Conservation (phyloP, 202 grass and related monocot genomes). For the Cymbopogon flexuosus region DNA sequence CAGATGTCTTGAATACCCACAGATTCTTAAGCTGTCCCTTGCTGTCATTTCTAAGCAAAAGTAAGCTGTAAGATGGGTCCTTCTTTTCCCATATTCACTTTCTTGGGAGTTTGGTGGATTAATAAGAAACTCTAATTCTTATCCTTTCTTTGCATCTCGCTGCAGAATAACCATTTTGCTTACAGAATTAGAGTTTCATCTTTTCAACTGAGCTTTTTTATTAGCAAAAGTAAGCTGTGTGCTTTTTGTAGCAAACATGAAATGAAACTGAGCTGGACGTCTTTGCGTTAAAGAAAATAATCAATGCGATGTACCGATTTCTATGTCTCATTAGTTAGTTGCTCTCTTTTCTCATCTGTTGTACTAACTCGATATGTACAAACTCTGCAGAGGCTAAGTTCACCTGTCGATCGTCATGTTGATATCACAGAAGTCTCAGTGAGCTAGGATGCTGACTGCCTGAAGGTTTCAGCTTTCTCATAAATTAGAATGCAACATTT, state of each 20-base stretch:
- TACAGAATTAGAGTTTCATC: neutral
- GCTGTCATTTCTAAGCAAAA: constrained; percentile 26
- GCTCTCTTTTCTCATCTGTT: constrained; percentile 6
- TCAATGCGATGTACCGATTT: neutral
- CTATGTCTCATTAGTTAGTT: constrained; percentile 2
- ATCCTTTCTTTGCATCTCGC: neutral
- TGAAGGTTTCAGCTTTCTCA: neutral
- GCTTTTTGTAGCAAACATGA: neutral
- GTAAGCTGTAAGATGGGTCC: neutral
- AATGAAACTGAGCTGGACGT: neutral
- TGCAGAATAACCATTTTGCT: constrained; percentile 12
- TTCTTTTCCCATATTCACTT: neutral
- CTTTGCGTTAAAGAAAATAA: neutral
- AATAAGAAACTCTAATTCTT: neutral
- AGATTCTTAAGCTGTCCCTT: constrained; percentile 21
- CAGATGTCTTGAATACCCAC: constrained; percentile 16
- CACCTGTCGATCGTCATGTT: neutral
- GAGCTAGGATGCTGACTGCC: neutral
- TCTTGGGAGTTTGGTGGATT: neutral
- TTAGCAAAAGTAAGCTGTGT: neutral
- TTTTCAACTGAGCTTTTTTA: neutral
- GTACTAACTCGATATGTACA: neutral
- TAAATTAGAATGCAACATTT: neutral
- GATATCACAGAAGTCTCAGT: neutral
- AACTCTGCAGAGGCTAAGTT: neutral